Evolutionary conservation across 2,329 filamentous ascomycete genomes (phyloP), one percentile per base, ranked within the genome.

Genomic region (Whalleya microplaca): DNA sequence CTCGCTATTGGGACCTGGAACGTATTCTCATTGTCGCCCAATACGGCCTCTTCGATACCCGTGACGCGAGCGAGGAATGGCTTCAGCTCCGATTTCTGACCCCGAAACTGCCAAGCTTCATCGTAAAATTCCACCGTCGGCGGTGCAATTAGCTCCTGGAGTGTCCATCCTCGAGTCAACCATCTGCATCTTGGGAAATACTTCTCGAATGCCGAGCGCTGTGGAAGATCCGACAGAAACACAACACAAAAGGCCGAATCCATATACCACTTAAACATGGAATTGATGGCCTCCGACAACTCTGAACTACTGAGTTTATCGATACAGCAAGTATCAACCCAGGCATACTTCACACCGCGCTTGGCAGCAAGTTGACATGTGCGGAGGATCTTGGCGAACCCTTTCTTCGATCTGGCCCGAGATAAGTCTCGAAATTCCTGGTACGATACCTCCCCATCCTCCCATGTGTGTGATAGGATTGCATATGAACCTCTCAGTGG

Each of bases 241-340:
- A 21, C 48, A 23, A 32, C 32, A 19, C 48, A 51, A 3, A 51
- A 40, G 21, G 3, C n/a, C 4, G 48, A 32, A 16, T 37, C 8
- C 10, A 5, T 19, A n/a, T 51, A 51, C 48, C 48, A 51, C 7
- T 32, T 40, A 21, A 32, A 51, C 48, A n/a, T n/a, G n/a, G n/a
- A n/a, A n/a, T n/a, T n/a, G n/a, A n/a, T n/a, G n/a, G n/a, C n/a
- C n/a, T n/a, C 44, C 45, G 48, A 41, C 10, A 51, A 27, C 48
- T 51, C 48, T 16, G 20, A 16, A 23, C 21, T 37, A 23, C 16
- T 20, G 16, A n/a, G 6, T 12, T 19, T 45, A 21, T 51, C 23
- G 48, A 51, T 51, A 41, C 48, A 51, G 27, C 48, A 51, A 7
- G 21, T 51, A 27, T 51, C 48, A 3, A 51, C 20, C 48, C 48